Base-by-base conservation (phyloP, 106 monocot genomes). In the Dendrobium chrysotoxum region DNA sequence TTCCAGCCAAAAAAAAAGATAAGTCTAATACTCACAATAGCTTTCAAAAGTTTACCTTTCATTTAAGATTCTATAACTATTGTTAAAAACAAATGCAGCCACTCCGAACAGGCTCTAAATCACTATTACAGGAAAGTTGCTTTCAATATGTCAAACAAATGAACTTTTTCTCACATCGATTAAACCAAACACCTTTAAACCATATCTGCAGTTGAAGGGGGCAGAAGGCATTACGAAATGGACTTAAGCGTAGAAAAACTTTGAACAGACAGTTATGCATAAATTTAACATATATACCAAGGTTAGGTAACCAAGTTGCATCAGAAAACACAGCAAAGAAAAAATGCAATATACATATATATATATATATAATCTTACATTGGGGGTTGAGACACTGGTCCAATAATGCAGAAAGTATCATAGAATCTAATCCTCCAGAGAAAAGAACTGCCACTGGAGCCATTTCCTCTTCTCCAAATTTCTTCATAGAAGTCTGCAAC, bases 371-470 rank as follows among this genome's bases (percentile, higher is more conserved):
- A 79, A 79, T 81, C 90, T 91, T 93, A 99, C 99, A 99, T 76
- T 66, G 81, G 67, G 84, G 79, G 53, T 86, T 31, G 21, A 99
- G 83, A 74, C 99, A 99, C 75, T 91, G 82, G 78, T 99, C 88
- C 78, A 95, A 79, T 47, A 99, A 83, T 73, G 91, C 91, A 57
- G 95, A 91, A 87, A 99, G 85, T 85, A 99, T 95, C 99, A 99
- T 99, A 61, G 99, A 99, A 84, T 99, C 99, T 76, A 99, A 83
- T 7, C 99, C 99, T 64, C 99, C 95, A 76, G 99, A 99, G 82
- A 95, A 99, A 10, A 99, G 90, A 84, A 99, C 20, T 80, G 99
- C 99, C 79, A 99, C 75, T 67, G 95, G 92, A 44, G 86, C 81
- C 25, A 21, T 17, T 71, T 80, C 88, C 46, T 75, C 81, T 68